Evolutionary conservation across 306 rosid species (phyloP), one percentile per base, ranked within the genome.

Genomic region (Benincasa hispida): DNA sequence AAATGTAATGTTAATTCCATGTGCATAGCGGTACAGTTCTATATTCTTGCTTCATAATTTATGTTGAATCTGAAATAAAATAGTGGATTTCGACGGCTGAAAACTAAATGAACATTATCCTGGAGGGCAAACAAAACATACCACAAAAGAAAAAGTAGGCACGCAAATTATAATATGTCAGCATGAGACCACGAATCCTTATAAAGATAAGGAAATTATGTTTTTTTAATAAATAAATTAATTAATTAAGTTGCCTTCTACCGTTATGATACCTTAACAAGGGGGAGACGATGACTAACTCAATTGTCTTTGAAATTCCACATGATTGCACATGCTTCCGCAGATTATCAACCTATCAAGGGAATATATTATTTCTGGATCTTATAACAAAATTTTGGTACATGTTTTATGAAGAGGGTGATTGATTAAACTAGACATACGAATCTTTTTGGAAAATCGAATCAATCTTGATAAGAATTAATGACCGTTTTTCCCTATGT

Each of bases 231-330:
- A 39, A 37, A 67, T n/a, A 21, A n/a, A n/a, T n/a, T n/a, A n/a
- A n/a, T n/a, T n/a, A n/a, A n/a, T n/a, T n/a, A n/a, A n/a, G 35
- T 24, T 68, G 55, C 28, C 35, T 42, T 22, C 24, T 6, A 15
- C 51, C 10, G 12, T 22, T 42, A 1, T 12, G 6, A 82, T 88
- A 94, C 99, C 99, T 94, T 79, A 87, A 85, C 91, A 94, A 84
- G 59, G 99, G 97, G 69, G 99, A 94, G 74, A 45, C 76, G 66
- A 94, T 80, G 66, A 92, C 99, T 51, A 94, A 81, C 62, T 94
- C 97, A 48, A 94, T 62, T 81, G 53, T 83, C 84, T 88, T 89
- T 53, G 89, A 85, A 77, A 92, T 82, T 74, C 95, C 88, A 58
- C 81, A 77, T 56, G 87, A 80, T 74, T 84, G 90, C 77, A 94